Conservation (phyloP, 305 asterid species). For the Fraxinus dipetala region DNA sequence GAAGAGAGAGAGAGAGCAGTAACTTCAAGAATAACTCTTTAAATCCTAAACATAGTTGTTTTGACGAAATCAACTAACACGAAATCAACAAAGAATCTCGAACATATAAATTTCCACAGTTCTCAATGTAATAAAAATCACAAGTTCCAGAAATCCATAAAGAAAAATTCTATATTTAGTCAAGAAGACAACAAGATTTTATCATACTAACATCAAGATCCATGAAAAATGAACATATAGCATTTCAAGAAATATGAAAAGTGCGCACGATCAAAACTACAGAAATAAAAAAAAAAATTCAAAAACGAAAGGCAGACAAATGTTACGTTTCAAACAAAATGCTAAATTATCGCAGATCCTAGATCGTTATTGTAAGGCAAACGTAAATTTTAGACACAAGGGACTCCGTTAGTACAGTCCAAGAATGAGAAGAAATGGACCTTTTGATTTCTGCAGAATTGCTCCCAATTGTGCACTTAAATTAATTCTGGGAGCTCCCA, state of each 20-base stretch:
- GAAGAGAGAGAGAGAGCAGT: not conserved
- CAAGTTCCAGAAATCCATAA: not conserved
- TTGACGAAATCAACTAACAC: not conserved
- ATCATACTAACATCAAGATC: constrained; percentile 22
- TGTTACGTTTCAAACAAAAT: not conserved
- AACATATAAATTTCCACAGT: not conserved
- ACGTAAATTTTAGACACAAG: not conserved
- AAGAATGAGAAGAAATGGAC: not conserved
- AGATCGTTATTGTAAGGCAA: not conserved
- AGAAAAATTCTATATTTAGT: not conserved
- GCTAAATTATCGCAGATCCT: not conserved
- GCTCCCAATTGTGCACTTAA: not conserved
- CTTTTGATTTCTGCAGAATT: not conserved
- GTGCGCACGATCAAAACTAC: constrained; percentile 10
- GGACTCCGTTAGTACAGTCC: not conserved
- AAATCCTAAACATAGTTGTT: not conserved
- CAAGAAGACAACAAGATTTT: constrained; percentile 7
- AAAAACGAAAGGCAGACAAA: not conserved
- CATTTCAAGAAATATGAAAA: constrained; percentile 19
- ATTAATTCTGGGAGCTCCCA: not conserved
- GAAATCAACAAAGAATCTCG: not conserved
- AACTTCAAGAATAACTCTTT: not conserved
- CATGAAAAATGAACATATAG: not conserved
- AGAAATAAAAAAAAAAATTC: not conserved
- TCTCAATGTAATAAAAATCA: not conserved